These are phyloP conservation scores for Heterobasidion parviporum DNA, from an alignment of 1,284 basidiomycete genomes.

Conservation along the genomic window DNA sequence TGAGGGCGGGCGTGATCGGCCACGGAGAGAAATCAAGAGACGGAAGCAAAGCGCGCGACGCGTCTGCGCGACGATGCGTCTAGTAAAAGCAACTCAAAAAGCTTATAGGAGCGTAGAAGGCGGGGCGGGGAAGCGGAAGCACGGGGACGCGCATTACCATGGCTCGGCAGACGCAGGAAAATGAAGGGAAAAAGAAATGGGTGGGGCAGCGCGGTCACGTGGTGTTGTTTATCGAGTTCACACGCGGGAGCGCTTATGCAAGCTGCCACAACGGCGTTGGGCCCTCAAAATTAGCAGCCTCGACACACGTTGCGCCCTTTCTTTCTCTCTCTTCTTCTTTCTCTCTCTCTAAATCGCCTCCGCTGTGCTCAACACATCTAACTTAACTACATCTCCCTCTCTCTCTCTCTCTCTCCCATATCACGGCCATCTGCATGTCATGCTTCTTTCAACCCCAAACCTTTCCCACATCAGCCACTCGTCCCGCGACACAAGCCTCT, in stretches of 20 bases:
- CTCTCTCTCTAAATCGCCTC: neutral
- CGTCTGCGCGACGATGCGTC: no score
- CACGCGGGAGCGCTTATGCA: slow-evolving; percentile 17
- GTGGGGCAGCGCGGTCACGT: slow-evolving; percentile 19
- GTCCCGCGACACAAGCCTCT: slow-evolving; percentile 2
- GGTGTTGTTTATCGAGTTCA: slow-evolving; percentile 28
- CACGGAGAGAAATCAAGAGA: no score
- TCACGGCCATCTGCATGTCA: neutral
- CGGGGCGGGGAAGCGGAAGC: no score
- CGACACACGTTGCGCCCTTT: slow-evolving; percentile 25
- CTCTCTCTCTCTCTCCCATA: neutral
- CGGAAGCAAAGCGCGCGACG: no score
- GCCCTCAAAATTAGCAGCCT: neutral
- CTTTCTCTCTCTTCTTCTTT: neutral
- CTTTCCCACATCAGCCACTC: neutral
- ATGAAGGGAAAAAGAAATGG: neutral
- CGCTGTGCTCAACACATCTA: neutral
- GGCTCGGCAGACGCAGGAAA: neutral
- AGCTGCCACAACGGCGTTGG: slow-evolving; percentile 8
- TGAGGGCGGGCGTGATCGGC: no score
- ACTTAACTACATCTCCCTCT: neutral
- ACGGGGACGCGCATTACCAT: no score
- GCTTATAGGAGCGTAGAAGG: no score
- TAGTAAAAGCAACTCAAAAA: no score
- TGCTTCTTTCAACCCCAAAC: slow-evolving; percentile 2